These are phyloP conservation scores for Sphenostylis stenocarpa DNA, from an alignment of 306 rosid genomes.

Conservation along the genomic window DNA sequence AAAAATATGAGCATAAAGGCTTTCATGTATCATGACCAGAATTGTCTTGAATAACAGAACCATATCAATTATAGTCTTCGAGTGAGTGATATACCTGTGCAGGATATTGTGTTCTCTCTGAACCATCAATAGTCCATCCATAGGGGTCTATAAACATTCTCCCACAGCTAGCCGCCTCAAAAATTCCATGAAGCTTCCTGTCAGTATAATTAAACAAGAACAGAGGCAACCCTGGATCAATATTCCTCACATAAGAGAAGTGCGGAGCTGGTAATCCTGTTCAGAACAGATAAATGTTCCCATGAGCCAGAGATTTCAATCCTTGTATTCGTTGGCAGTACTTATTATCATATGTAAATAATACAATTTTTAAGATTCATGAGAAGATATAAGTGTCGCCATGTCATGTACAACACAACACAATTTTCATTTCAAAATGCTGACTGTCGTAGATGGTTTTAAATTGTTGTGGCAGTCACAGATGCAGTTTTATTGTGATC, in stretches of 20 bases:
- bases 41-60: background rate
- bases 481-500: background rate
- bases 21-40: slow-evolving; percentile 14
- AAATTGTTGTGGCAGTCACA: background rate
- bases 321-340: background rate
- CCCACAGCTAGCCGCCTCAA: slow-evolving; percentile 81
- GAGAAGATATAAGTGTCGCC: background rate
- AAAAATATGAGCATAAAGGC: slow-evolving; percentile 2
- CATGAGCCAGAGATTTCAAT: slow-evolving; percentile 29
- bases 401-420: background rate
- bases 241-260: slow-evolving; percentile 78
- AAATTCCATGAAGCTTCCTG: slow-evolving; percentile 75
- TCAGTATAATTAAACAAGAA: slow-evolving; percentile 85
- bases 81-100: slow-evolving; percentile 68
- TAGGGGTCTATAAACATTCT: slow-evolving; percentile 68
- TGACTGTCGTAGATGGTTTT: background rate
- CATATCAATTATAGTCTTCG: slow-evolving; percentile 1
- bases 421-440: slow-evolving; percentile 24
- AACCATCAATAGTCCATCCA: slow-evolving; percentile 80
- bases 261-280: slow-evolving; percentile 84
- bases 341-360: background rate
- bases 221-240: slow-evolving; percentile 82
- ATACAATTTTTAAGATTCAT: background rate
- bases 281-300: slow-evolving; percentile 24
- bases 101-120: slow-evolving; percentile 71